Evolutionary conservation across 2,329 filamentous ascomycete species (phyloP).

Genomic region (Arthrinium puccinioides): DNA sequence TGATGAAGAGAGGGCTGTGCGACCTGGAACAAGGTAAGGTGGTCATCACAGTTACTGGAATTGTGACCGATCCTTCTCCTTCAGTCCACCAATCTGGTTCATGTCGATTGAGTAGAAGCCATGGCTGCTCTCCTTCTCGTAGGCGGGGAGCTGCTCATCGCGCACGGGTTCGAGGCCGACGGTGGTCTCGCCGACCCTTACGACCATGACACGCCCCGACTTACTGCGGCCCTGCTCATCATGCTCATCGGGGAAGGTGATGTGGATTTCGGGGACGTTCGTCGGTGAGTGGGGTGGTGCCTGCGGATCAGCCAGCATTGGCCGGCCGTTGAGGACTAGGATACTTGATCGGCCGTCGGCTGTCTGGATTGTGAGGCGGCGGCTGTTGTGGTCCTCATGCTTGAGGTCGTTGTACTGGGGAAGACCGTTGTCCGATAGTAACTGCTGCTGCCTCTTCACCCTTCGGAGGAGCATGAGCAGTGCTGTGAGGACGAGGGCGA

Average conservation of each 20-base stretch:
- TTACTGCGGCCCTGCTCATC: conserved; percentile 75
- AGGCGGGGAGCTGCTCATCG: conserved; percentile 75
- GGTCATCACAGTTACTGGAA: conserved; percentile 4
- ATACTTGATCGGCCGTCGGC: conserved; percentile 57
- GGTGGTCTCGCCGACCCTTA: conserved; percentile 79
- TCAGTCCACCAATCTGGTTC: conserved; percentile 86
- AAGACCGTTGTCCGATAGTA: conserved; percentile 40
- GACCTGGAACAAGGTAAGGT: background rate
- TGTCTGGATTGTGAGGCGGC: conserved; percentile 52
- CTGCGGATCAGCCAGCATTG: conserved; percentile 67
- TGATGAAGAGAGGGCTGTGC: background rate
- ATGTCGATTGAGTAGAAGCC: conserved; percentile 93
- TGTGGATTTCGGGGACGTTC: conserved; percentile 89
- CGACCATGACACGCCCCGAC: conserved; percentile 83
- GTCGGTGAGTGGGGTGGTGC: conserved; percentile 73
- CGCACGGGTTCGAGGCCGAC: conserved; percentile 86
- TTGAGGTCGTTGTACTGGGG: conserved; percentile 63
- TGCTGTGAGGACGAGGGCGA: conserved; percentile 61
- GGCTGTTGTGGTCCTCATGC: conserved; percentile 41
- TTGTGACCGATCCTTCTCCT: conserved; percentile 63
- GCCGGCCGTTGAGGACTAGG: conserved; percentile 66
- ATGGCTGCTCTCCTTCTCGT: conserved; percentile 71
- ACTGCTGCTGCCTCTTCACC: conserved; percentile 41
- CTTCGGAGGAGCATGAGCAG: conserved; percentile 68
- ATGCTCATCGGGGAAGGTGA: conserved; percentile 95